Evolutionary conservation across 306 rosid species (phyloP), one percentile per base, ranked within the genome.

Genomic region (Gynostemma pentaphyllum): DNA sequence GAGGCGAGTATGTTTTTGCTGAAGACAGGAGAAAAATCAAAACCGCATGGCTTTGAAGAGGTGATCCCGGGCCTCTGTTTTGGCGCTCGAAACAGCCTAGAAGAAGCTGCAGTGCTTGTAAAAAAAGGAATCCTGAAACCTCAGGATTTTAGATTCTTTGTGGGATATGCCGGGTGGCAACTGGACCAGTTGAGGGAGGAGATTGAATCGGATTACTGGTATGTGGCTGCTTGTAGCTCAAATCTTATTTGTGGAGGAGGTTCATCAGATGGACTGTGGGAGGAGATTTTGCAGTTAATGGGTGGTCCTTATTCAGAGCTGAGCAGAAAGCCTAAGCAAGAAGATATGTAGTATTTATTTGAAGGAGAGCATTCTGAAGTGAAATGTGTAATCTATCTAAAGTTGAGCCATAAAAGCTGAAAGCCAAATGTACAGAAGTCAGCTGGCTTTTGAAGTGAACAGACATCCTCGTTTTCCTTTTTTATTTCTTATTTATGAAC

Each of bases 141-240:
- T 71, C 87, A 80, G 55, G 94, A 89, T 80, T 86, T 89, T 74
- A 84, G 81, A 78, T 94, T 94, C 77, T 94, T 89, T 66, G 88
- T 85, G 34, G 99, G 99, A 51, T 94, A 94, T 72, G 95, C 99
- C n/a, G 99, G 99, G 75, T 94, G 99, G 99, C 94, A 89, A 75
- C 73, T 81, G 66, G 95, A 94, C 73, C 99, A 89, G 71, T 64
- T 94, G 94, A 71, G 84, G 70, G 97, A 88, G 68, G 99, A 94
- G 83, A 94, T 94, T 40, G 94, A 86, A 61, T 82, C 95, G 9
- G 75, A 94, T 72, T 94, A 86, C 75, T 94, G 99, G 99, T 57
- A 84, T 63, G 99, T 88, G 27, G 97, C 97, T 72, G 95, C 99
- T 24, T 89, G 99, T 75, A 89, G 99, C 87, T 85, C 95, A 16